Evolutionary conservation across 1,139 yeast genomes (phyloP), one percentile per base, ranked within the genome.

Genomic region (Debaryomycetaceae sp.): DNA sequence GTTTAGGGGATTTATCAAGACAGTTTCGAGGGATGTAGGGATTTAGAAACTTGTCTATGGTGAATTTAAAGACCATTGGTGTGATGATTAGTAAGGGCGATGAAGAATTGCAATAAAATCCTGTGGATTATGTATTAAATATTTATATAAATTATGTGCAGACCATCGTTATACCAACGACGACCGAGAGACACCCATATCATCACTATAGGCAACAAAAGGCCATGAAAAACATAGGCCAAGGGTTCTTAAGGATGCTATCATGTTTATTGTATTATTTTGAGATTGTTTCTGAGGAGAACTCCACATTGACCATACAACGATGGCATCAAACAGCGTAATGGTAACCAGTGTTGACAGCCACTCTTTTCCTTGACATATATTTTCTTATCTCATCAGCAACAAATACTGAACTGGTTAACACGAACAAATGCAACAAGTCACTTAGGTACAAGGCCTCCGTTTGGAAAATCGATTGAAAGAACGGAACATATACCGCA

Each of bases 391-490:
- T 54, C 64, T 92, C 98, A 65, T 92, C 98, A 11, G 78, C 87
- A 58, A 88, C 67, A 65, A 91, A 82, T 4, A 92, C 97, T 6
- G 87, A 67, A 56, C 95, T 85, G 39, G 96, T 78, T 38, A 91
- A 65, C 9, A 68, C 44, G 3, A 79, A 48, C 56, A 92, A 73
- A 49, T 79, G 80, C 11, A 80, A 37, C 52, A 91, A 65, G 58
- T 92, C 98, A 15, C 73, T 62, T 6, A 88, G 58, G 36, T 75
- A 70, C 43, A 92, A 71, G 0, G 96, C 89, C 63, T 92, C 98
- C 4, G 98, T 92, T 62, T 92, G 97, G 75, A 92, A 92, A 43
- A 92, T 79, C 7, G 79, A 59, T 64, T 92, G 98, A 73, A 92
- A 85, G 56, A 91, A 88, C 43, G 97, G 96, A 35, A 91, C 76